Base-by-base conservation (phyloP, 2,329 filamentous ascomycete genomes). In the Colletotrichum liaoningense region DNA sequence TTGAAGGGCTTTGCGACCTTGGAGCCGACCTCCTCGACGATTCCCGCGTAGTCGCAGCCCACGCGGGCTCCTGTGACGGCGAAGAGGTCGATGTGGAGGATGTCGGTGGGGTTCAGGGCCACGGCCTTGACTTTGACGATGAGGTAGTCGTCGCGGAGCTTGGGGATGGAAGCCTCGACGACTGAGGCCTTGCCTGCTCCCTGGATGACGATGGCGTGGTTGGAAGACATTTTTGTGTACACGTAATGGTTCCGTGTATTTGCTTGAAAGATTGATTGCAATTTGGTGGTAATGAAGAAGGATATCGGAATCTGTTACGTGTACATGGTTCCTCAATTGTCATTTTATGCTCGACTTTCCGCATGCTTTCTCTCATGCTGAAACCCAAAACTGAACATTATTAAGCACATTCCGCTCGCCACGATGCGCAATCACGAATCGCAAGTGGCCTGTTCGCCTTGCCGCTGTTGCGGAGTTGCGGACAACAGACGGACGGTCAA, bases 1-100 rank as follows among this genome's bases (percentile, higher is more conserved):
- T 83, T 83, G 72, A 87, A 84, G 6, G 77, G 68, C 74, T 84
- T 84, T 19, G 79, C 84, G 24, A 86, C 84, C 42, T 81, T 82
- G 4, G 77, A 67, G 9, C 87, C 87, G 28, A 88, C 80, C 65
- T 85, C 83, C 49, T 86, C 83, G 2, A 89, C 83, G 16, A 84
- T 77, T 52, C 87, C 87, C 33, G 84, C 82, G 67, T 49, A 49
- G 42, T 49, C 42, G 7, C 42, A 49, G 42, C 42, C 42, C 16
- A 49, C 42, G 42, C 42, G 42, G 6, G 42, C 42, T 8, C 42
- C 42, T n/a, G 19, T 49, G 2, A 49, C 42, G 8, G 42, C 42
- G 8, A 49, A 49, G 7, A 49, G 42, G 19, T 49, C 42, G 19
- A 49, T 49, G 42, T 49, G 42, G 16, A 84, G 88, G 76, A 88